Evolutionary conservation across 257 asterid genomes (phyloP), one percentile per base, ranked within the genome.

Genomic region (Lavandula angustifolia): DNA sequence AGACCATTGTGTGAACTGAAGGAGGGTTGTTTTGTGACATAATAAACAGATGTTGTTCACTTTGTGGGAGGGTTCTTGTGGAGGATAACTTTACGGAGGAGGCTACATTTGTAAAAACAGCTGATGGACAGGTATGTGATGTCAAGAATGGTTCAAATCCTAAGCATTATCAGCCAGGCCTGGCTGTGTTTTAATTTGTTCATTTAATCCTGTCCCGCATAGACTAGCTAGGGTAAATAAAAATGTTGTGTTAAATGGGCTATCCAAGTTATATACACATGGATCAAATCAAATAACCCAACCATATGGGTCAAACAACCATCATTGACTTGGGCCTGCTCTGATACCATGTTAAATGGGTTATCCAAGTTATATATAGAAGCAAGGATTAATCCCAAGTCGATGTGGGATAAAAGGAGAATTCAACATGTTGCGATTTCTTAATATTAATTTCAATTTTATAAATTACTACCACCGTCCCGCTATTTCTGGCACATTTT

Each of bases 11-110:
- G 48, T 38, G 27, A 22, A 22, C 27, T 22, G 27, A 22, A 18
- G 29, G 44, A 37, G 29, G 40, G 38, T 50, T 63, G 10, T 67
- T 48, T 38, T 60, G 63, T 40, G 60, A 59, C 57, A 51, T 68
- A 52, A 53, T 43, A 13, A 38, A 64, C 84, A 87, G 95, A 76
- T 82, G 90, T 58, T 87, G 91, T 83, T 55, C 76, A 4, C n/a
- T 41, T 33, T 87, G 95, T 64, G 95, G 94, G 66, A 78, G 72
- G 75, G 94, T 87, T 65, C 76, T 85, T 3, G 82, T 75, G 1
- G 88, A 83, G 70, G 90, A 85, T 47, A 75, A 68, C 59, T 87
- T 83, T 44, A 57, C 87, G 1, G 67, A 62, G 61, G 94, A 85
- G 74, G 78, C 84, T 55, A 66, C 81, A 12, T 87, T 87, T 75